Base-by-base conservation (phyloP, 2,329 filamentous ascomycete species). In the Beauveria caledonica region DNA sequence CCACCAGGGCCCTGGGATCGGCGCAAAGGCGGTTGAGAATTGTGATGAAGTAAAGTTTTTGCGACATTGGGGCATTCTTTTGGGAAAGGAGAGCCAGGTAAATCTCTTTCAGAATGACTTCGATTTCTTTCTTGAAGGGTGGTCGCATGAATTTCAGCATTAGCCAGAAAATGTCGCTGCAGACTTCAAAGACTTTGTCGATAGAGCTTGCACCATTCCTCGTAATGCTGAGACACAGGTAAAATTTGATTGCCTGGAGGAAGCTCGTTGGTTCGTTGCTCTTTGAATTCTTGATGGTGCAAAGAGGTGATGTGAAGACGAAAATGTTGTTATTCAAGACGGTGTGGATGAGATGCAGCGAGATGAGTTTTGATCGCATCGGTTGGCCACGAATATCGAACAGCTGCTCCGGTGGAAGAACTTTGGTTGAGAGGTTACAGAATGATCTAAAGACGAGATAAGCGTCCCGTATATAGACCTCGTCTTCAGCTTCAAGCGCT, bases 401-500 rank as follows among this genome's bases (percentile, higher is more conserved):
- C 21, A 96, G 86, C 72, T 97, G 92, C 63, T 99, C 94, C 2
- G 92, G 86, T 9, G 90, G 86, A 27, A 99, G 79, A 45, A 92
- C 79, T 72, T 99, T 99, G 64, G 93, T 97, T 62, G 93, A 97
- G 50, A 99, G 79, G 74, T 97, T 96, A 80, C 95, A 99, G 77
- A 99, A 94, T 3, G 94, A 96, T 36, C 94, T 85, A 77, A 99
- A 97, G 50, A 99, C 92, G 23, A 99, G 83, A 73, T 97, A 99
- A 10, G 94, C 92, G 75, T 99, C 94, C 67, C 94, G 90, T 67
- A 97, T 92, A 71, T 96, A 97, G 21, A 97, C 90, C 71, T 99
- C 94, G 69, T 99, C 94, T 70, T 96, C 92, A 29, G 81, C 80
- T 59, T 88, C 86, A 21, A 86, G 75, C 21, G 78, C 76, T 60